Evolutionary conservation across 257 asterid genomes (phyloP).

Genomic region (Scutellaria minor): DNA sequence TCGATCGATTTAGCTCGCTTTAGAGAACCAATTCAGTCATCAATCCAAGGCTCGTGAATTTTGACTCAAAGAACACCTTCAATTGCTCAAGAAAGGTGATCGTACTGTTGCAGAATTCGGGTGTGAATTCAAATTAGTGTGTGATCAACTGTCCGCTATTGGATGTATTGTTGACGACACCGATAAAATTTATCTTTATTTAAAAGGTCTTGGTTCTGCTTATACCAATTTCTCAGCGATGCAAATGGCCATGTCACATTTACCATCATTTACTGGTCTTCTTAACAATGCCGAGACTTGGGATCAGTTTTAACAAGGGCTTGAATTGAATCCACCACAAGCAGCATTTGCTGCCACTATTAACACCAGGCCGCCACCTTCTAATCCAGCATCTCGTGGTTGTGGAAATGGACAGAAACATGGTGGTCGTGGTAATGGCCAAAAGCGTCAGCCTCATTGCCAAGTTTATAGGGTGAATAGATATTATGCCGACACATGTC

Average conservation of each 20-base stretch:
- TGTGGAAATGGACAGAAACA: not conserved
- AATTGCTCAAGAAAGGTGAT: not conserved
- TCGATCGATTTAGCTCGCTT: not conserved
- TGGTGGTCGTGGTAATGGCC: not conserved
- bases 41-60: conserved; percentile 4
- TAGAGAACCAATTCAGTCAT: not conserved
- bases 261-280: not conserved
- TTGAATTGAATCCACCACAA: not conserved
- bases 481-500: not conserved
- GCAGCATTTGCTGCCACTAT: not conserved
- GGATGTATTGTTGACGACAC: not conserved
- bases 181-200: not conserved
- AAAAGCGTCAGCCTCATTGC: not conserved
- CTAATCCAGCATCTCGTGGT: not conserved
- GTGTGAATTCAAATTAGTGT: not conserved
- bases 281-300: not conserved
- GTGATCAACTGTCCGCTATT: not conserved
- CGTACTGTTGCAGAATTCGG: not conserved
- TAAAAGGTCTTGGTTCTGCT: not conserved
- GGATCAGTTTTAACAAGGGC: not conserved
- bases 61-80: not conserved
- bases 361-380: no score
- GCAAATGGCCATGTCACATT: not conserved
- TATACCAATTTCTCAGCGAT: not conserved
- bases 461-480: not conserved